A percentile compares a stretch with the other conserved stretches of the same genome.
Evolutionary conservation across 2,329 filamentous ascomycete genomes (phyloP).

Genomic region (Talaromyces sp.): DNA sequence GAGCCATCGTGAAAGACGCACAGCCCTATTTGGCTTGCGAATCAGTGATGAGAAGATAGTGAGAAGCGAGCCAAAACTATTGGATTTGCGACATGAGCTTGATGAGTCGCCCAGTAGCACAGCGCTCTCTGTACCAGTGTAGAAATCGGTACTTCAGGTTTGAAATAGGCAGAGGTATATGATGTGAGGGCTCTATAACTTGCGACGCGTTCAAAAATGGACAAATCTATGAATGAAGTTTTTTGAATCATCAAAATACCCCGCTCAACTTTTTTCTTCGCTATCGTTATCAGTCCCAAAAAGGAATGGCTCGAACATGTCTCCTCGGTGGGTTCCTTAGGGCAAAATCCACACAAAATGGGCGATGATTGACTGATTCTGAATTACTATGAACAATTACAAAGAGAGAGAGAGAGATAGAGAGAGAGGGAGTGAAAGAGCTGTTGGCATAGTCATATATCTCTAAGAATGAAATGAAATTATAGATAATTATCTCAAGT

Average conservation of each 20-base stretch:
- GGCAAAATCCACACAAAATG: constrained; percentile 4
- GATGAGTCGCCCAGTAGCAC: neutral
- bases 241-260: neutral
- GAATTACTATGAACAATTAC: neutral
- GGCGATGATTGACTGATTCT: neutral
- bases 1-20: neutral
- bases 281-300: constrained; percentile 17
- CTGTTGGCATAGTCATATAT: neutral
- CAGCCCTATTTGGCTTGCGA: neutral
- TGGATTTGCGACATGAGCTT: neutral
- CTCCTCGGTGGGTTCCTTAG: neutral
- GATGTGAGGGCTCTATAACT: neutral
- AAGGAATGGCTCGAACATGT: constrained; percentile 4
- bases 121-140: neutral
- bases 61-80: neutral
- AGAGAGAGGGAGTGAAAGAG: neutral
- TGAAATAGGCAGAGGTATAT: neutral
- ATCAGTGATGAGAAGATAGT: neutral
- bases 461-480: neutral
- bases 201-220: neutral
- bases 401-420: neutral
- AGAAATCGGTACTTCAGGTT: neutral
- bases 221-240: no score
- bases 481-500: neutral
- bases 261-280: constrained; percentile 13